Evolutionary conservation across 176 grass and related monocot genomes (phyloP), one percentile per base, ranked within the genome.

Genomic region (Hordeum vulgare): DNA sequence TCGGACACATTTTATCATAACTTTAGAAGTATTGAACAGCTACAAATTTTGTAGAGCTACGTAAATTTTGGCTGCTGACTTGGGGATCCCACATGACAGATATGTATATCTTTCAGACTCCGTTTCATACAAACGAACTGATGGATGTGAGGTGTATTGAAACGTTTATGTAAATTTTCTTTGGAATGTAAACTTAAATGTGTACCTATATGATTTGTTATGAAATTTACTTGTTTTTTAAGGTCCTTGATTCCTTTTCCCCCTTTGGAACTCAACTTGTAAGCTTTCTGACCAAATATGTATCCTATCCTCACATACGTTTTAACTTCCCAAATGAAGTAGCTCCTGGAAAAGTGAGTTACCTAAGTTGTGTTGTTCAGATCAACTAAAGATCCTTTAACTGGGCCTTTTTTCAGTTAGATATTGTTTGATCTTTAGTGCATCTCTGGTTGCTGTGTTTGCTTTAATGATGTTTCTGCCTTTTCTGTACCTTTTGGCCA

Each of bases 181-280:
- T 14, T 49, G 24, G 57, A 23, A 60, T 60, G 9, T 11, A 60
- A 23, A 60, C 57, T 60, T 60, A 60, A 24, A 29, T 74, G 42
- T 74, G 14, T 51, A 18, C 8, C 49, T 29, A 29, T 51, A 26
- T 1, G 15, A 74, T 49, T 49, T 4, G 8, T 74, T 74, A 41
- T 73, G 70, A 20, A 51, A 74, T 74, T 74, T 51, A 26, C 42
- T 51, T 49, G 71, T 80, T 86, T 60, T 51, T 35, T 70, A 63
- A 28, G 23, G 14, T 29, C 29, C 60, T 12, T 18, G 12, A 44
- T 39, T 57, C 3, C 2, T 51, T 60, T 13, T 23, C 11, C 75
- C 8, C 4, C 70, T 73, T 75, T 63, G 58, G 34, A 14, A 14
- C 47, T 66, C 65, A 67, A 45, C 7, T 44, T 73, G 12, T 73